These are phyloP conservation scores for Cymbopogon citratus DNA, from an alignment of 176 grass and related monocot genomes.

Conservation along the genomic window DNA sequence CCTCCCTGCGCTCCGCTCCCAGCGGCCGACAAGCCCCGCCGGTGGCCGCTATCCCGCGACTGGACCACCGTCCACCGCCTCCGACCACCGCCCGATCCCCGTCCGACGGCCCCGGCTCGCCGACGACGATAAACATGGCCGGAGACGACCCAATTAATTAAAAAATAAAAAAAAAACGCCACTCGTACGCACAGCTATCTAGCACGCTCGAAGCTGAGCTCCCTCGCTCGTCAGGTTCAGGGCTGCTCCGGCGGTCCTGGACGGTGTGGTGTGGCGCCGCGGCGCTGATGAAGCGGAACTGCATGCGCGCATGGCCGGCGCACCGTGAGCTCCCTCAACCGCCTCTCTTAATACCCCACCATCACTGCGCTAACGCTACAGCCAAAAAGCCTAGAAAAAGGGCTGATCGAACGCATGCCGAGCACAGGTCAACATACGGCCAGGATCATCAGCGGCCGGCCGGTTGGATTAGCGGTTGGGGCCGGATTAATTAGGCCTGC, in stretches of 20 bases:
- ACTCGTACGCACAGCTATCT: not conserved
- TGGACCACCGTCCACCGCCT: constrained; percentile 35
- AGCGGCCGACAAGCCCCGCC: constrained; percentile 55
- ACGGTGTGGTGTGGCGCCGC: not conserved
- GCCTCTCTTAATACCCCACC: not conserved
- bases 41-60: constrained; percentile 22
- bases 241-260: not conserved
- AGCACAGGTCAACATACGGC: not conserved
- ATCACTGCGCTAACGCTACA: not conserved
- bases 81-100: constrained; percentile 24
- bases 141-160: not conserved
- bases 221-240: not conserved
- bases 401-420: not conserved
- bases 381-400: not conserved
- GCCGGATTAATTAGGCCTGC: constrained; percentile 19
- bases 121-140: constrained; percentile 19
- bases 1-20: constrained; percentile 5
- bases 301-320: not conserved
- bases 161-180: not conserved
- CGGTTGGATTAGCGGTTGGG: constrained; percentile 9
- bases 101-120: constrained; percentile 31
- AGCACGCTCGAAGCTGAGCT: not conserved
- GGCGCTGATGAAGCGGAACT: not conserved
- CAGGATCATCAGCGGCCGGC: not conserved
- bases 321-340: not conserved